phyloP scores from a whole-genome alignment of 805 yeast species.

The Candida silvicultrix region DNA sequence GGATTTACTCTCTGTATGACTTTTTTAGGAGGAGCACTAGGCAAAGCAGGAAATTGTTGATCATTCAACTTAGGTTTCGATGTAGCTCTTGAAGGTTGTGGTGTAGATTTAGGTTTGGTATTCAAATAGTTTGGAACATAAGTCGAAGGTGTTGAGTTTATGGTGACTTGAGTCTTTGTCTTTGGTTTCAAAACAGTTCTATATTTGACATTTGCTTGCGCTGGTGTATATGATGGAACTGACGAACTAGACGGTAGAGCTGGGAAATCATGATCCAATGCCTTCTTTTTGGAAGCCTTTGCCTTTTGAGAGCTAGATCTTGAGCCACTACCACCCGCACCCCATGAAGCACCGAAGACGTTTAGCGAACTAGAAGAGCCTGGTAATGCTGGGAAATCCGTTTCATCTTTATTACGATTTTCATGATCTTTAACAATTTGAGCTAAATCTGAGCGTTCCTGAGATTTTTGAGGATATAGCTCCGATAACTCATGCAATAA shows the following conservation, averaged over 20 bases:
- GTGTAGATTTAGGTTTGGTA: constrained; percentile 15
- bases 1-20: constrained; percentile 57
- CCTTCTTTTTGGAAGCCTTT: constrained; percentile 1
- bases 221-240: constrained; percentile 10
- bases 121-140: constrained; percentile 25
- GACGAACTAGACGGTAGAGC: constrained; percentile 18
- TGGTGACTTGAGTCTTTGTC: constrained; percentile 4
- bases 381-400: constrained; percentile 45
- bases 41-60: constrained; percentile 43
- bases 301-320: constrained; percentile 11
- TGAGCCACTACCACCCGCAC: constrained; percentile 9
- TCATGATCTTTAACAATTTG: constrained; percentile 21
- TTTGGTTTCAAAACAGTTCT: constrained; percentile 8
- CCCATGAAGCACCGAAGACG: constrained; percentile 25
- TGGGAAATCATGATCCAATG: constrained; percentile 22
- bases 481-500: constrained; percentile 58
- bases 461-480: constrained; percentile 41
- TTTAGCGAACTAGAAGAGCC: constrained; percentile 20
- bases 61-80: constrained; percentile 17
- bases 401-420: constrained; percentile 22
- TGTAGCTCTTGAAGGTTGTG: constrained; percentile 12
- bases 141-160: constrained; percentile 11
- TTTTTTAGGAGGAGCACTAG: constrained; percentile 32
- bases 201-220: constrained; percentile 16
- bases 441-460: constrained; percentile 33